These are phyloP conservation scores for Leccinum solheimii DNA, from an alignment of 1,284 basidiomycete genomes.

Conservation along the genomic window DNA sequence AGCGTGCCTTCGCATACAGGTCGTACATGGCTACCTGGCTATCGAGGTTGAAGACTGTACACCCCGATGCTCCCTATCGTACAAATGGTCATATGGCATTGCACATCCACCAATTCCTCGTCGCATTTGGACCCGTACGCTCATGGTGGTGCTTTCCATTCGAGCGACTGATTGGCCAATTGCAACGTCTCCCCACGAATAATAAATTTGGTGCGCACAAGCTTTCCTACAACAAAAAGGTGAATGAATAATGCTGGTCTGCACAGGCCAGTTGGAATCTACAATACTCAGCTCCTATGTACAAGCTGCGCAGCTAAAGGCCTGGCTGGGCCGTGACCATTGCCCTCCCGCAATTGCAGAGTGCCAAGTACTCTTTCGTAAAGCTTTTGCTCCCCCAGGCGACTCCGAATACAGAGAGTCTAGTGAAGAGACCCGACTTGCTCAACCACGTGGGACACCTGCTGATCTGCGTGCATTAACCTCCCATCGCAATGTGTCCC, in stretches of 20 bases:
- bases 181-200: slow-evolving; percentile 3
- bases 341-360: slow-evolving; percentile 6
- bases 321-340: not conserved
- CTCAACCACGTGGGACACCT: not conserved
- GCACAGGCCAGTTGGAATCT: slow-evolving; percentile 9
- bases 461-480: not conserved
- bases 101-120: slow-evolving; percentile 5
- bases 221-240: not conserved
- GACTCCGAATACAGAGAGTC: not conserved
- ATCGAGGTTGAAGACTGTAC: not conserved
- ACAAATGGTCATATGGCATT: slow-evolving; percentile 10
- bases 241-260: not conserved
- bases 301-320: slow-evolving; percentile 5
- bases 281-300: too few species aligned
- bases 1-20: not conserved
- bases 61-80: not conserved
- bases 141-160: slow-evolving; percentile 15
- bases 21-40: not conserved
- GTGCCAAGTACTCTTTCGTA: slow-evolving; percentile 4
- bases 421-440: not conserved
- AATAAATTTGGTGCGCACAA: too few species aligned
- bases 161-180: slow-evolving; percentile 11
- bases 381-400: not conserved
- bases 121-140: not conserved
- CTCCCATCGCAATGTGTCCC: not conserved